Evolutionary conservation across 345 rosid genomes (phyloP), one percentile per base, ranked within the genome.

Genomic region (Barbarea vulgaris): DNA sequence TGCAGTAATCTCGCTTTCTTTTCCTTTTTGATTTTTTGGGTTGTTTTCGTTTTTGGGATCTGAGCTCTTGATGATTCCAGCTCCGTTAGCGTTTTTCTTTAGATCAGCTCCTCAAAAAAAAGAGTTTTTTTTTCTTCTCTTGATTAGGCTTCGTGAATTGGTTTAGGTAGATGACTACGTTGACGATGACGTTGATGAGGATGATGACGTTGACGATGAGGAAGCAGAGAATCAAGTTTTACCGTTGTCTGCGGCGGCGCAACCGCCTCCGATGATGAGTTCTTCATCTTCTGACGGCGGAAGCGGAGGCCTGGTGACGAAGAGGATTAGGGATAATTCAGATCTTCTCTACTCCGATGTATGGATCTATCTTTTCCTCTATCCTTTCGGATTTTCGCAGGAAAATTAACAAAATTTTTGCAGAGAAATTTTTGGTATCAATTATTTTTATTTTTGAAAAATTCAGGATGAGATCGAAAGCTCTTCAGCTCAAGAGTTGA

Each of bases 201-300:
- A n/a, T n/a, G 85, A 72, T 0, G 83, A 59, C 10, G 85, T 69
- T 0, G 80, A 75, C 0, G 85, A 75, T 0, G 85, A 77, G 0
- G 85, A 80, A 0, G 85, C 19, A 4, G 96, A 93, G 57, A 91
- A 93, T 82, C 98, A 90, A 73, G 98, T 93, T 63, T 77, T 78
- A 6, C 81, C 81, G 39, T 72, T 81, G 73, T 0, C 80, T 42
- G 52, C 77, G 15, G 46, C 72, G 67, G 75, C 81, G 30, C 80
- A 36, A 53, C 71, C 52, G 13, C 85, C 86, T 17, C 87, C 93
- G 55, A 59, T 56, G 44, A 71, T 77, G 74, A 82, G 84, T 67
- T 63, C 64, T 0, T 73, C 80, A 67, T 85, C 87, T 53, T 87
- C 87, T 11, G 72, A 64, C 8, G 52, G 67, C 0, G 52, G 67